Evolutionary conservation across 148 eudicot genomes (phyloP), one percentile per base, ranked within the genome.

Genomic region (Rhododendron williamsianum): DNA sequence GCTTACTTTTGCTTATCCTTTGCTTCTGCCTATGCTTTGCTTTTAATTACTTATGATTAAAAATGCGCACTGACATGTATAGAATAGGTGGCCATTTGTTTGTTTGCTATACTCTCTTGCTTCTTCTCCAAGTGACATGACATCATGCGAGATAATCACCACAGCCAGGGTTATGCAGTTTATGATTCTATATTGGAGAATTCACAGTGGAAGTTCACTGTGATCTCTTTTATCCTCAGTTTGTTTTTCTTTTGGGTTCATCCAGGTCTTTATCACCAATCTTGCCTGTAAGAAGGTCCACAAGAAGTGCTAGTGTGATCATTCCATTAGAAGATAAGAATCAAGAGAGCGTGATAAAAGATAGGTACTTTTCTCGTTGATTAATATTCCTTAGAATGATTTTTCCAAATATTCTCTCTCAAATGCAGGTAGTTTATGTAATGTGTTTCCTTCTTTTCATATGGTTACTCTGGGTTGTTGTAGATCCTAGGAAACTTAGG

Each of bases 181-280:
- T 76, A 76, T 76, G n/a, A 19, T 76, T 36, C n/a, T 76, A 19
- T 19, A 7, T 76, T 76, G 79, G n/a, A 76, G 49, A 76, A 19
- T 41, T 19, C 25, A 36, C 23, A 4, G 23, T 19, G 45, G 9
- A 38, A 41, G 11, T 76, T 58, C 21, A 23, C 19, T 1, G 30
- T 15, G 21, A 73, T 51, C 25, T 35, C 21, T 38, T 18, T 16
- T 41, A 27, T 69, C 84, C 12, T 82, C 16, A 0, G 35, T 38
- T 58, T 54, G 73, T 76, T 23, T 82, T 85, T 49, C 71, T 67
- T 81, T 49, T 81, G 83, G 36, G 27, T 15, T 76, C 16, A 85
- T 89, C 83, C 86, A 91, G 94, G 88, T 84, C 89, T 76, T 86
- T 87, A 36, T 85, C 87, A 89, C 86, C 89, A 81, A 84, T 54